phyloP scores from a whole-genome alignment of 2,329 filamentous ascomycete genomes.

The Lithohypha guttulata region DNA sequence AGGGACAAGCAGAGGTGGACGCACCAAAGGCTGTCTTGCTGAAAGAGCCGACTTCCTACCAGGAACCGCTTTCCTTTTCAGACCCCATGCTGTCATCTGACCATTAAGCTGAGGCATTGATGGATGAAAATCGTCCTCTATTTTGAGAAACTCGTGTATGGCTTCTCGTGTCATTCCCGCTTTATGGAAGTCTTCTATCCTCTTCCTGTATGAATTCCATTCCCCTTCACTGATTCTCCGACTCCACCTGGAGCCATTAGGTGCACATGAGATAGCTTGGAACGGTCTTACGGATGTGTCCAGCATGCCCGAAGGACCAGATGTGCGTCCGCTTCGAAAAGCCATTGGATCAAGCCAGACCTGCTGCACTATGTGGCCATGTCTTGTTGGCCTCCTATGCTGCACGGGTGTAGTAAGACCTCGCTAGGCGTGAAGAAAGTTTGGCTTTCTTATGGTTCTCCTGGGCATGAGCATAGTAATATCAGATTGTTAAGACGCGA shows the following conservation, averaged over 20 bases:
- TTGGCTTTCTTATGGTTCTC: background rate
- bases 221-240: background rate
- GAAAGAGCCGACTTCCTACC: no score
- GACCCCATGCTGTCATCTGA: background rate
- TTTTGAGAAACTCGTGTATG: background rate
- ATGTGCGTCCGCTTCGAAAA: no score
- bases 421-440: background rate
- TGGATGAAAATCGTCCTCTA: slow-evolving; percentile 2
- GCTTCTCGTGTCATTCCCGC: background rate
- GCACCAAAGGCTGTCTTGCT: no score
- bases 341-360: no score
- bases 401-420: background rate
- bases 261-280: background rate
- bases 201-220: background rate
- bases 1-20: no score
- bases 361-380: no score
- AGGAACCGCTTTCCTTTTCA: no score
- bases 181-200: background rate
- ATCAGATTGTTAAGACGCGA: background rate
- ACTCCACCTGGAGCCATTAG: background rate
- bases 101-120: background rate
- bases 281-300: no score
- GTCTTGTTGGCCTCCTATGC: no score
- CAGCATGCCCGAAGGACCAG: no score
- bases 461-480: background rate